Evolutionary conservation across 176 grass and related monocot species (phyloP).

Genomic region (Carex littledalei): DNA sequence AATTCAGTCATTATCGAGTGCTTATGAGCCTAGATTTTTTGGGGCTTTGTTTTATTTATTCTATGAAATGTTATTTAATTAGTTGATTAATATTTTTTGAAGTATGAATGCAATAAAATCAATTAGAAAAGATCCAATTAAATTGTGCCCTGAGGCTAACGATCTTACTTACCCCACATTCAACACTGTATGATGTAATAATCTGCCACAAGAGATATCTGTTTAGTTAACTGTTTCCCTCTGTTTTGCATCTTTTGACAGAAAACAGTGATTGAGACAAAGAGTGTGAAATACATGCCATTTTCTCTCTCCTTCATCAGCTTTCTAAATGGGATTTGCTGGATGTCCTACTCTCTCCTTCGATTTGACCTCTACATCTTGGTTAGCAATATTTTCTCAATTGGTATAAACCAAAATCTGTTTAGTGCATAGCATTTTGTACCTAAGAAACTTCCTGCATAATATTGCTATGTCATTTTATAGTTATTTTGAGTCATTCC

Average conservation of each 20-base stretch:
- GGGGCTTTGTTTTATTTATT: background rate
- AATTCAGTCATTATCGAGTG: background rate
- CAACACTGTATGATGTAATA: background rate
- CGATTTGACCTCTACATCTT: conserved; percentile 57
- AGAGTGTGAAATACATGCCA: conserved; percentile 76
- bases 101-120: background rate
- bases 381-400: conserved; percentile 27
- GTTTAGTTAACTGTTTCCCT: background rate
- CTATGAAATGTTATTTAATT: background rate
- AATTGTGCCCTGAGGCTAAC: background rate
- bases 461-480: background rate
- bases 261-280: conserved; percentile 49
- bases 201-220: background rate
- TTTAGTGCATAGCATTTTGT: background rate
- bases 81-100: background rate
- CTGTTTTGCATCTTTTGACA: conserved; percentile 23
- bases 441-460: background rate
- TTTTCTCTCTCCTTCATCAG: conserved; percentile 41
- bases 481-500: background rate
- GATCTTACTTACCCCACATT: background rate
- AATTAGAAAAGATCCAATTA: background rate
- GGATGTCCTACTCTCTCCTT: conserved; percentile 70
- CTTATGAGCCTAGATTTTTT: background rate
- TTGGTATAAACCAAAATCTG: background rate
- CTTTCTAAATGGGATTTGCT: conserved; percentile 58